phyloP scores from a whole-genome alignment of 768 basidiomycete species.

The Termitomyces titanicus region DNA sequence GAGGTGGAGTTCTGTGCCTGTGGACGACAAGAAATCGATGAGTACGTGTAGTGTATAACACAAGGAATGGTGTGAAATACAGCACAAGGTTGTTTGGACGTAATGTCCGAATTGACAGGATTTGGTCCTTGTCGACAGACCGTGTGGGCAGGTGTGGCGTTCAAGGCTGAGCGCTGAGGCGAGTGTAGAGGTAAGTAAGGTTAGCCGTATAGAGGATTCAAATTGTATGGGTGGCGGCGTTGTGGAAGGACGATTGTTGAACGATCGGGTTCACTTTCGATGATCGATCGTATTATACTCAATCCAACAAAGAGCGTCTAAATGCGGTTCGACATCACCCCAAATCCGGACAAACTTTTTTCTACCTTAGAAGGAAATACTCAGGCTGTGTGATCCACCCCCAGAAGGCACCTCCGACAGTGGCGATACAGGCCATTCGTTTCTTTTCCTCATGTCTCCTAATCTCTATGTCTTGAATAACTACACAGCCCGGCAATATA shows the following conservation, averaged over 20 bases:
- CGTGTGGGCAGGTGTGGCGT: neutral
- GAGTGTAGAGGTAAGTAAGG: neutral
- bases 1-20: neutral
- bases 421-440: too few relatives aligned
- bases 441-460: too few relatives aligned
- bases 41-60: neutral
- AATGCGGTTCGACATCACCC: neutral
- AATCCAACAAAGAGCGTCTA: neutral
- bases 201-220: neutral
- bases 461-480: too few relatives aligned
- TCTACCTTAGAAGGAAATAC: constrained; percentile 6
- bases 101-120: neutral
- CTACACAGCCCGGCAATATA: neutral
- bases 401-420: too few relatives aligned
- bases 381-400: too few relatives aligned
- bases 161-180: neutral
- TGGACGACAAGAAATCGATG: neutral
- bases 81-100: neutral
- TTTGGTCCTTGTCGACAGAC: neutral
- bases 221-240: neutral
- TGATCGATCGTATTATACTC: constrained; percentile 16
- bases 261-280: too few relatives aligned
- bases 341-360: constrained; percentile 2
- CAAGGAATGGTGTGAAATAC: neutral
- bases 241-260: too few relatives aligned